Evolutionary conservation across 129 eudicot species (phyloP).

Genomic region (Scalesia atractyloides): DNA sequence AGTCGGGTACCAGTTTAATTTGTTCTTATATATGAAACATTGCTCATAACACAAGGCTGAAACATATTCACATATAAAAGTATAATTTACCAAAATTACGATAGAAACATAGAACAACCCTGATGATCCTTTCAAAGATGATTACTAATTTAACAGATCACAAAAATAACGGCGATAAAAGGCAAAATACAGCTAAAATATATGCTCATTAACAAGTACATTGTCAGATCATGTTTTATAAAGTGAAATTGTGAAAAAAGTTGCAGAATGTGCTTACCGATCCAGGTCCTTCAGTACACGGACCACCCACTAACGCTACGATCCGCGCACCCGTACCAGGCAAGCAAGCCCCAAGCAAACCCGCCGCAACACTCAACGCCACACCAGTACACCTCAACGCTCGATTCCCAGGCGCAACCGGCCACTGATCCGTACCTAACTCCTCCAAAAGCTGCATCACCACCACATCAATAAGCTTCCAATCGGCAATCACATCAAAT

Average conservation of each 20-base stretch:
- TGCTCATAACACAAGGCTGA: neutral
- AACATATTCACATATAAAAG: neutral
- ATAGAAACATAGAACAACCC: neutral
- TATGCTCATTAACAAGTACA: neutral
- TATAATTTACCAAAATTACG: neutral
- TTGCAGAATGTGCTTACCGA: conserved; percentile 49
- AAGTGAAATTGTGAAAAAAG: neutral
- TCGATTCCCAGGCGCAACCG: conserved; percentile 41
- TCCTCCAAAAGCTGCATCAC: conserved; percentile 83
- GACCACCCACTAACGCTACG: conserved; percentile 90
- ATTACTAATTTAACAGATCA: conserved; percentile 1
- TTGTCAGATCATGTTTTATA: too few relatives aligned
- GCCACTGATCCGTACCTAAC: conserved; percentile 75
- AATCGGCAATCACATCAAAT: conserved; percentile 12
- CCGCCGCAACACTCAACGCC: conserved; percentile 90
- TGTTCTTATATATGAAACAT: neutral
- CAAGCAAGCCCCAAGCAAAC: conserved; percentile 80
- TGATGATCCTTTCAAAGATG: neutral
- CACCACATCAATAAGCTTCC: conserved; percentile 21
- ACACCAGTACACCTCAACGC: conserved; percentile 92
- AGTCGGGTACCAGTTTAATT: neutral
- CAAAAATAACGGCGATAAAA: neutral
- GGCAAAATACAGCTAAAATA: neutral
- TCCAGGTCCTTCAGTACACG: conserved; percentile 62
- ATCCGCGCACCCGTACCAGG: conserved; percentile 90